Percentiles rank a stretch among this genome's conserved stretches.
These are phyloP conservation scores for Metschnikowia lochheadii DNA, from an alignment of 805 yeast genomes.

Conservation along the genomic window DNA sequence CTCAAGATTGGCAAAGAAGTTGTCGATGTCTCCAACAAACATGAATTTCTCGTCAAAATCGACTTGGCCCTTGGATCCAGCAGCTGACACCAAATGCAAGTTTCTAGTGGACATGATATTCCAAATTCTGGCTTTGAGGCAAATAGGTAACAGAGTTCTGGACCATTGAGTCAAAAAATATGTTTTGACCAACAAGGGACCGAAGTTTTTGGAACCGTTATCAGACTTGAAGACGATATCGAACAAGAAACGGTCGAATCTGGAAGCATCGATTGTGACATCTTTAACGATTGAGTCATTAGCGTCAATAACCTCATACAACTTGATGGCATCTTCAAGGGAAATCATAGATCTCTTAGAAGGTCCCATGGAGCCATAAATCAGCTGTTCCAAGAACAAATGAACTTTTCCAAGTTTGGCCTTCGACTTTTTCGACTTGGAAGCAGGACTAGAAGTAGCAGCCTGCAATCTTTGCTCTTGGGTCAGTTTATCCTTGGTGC, in stretches of 20 bases:
- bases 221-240: slow-evolving; percentile 39
- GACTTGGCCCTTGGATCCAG: slow-evolving; percentile 1
- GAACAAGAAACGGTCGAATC: slow-evolving; percentile 25
- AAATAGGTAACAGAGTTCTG: slow-evolving; percentile 28
- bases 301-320: slow-evolving; percentile 25
- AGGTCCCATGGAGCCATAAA: slow-evolving; percentile 53
- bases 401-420: slow-evolving; percentile 3
- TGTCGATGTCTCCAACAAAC: slow-evolving; percentile 29
- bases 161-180: slow-evolving; percentile 69
- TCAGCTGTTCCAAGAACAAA: slow-evolving; percentile 46
- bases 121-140: slow-evolving; percentile 49
- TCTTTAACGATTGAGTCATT: slow-evolving; percentile 20
- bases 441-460: neutral
- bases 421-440: neutral
- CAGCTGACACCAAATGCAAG: neutral
- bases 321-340: slow-evolving; percentile 58
- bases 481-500: slow-evolving; percentile 27
- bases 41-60: slow-evolving; percentile 31
- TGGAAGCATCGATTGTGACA: slow-evolving; percentile 25
- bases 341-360: slow-evolving; percentile 51
- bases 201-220: slow-evolving; percentile 48
- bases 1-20: slow-evolving; percentile 37
- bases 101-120: slow-evolving; percentile 22
- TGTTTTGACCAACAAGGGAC: slow-evolving; percentile 51
- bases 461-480: slow-evolving; percentile 9